Base-by-base conservation (phyloP, 75 land plant genomes). In the Selaginella tamariscina region DNA sequence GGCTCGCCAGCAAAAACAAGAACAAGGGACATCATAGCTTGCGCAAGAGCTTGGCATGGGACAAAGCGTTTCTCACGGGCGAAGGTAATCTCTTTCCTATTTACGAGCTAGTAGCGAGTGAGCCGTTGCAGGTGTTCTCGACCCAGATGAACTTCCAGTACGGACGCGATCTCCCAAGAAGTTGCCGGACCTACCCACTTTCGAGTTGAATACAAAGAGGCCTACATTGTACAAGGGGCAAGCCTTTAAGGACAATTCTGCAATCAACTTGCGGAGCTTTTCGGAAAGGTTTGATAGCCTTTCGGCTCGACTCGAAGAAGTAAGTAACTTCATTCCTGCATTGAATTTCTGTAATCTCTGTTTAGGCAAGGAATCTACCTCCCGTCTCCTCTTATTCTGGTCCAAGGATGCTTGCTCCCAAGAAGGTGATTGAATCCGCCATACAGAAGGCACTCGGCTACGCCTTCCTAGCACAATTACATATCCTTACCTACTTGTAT, bases 11-110 rank as follows among this genome's bases (percentile, higher is more conserved):
- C 18, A 68, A 60, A 27, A 63, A 68, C n/a, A 73, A 83, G 44
- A 71, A 71, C 57, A 65, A 74, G 74, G 24, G 78, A 70, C 56
- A 59, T 21, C 81, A 54, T 56, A 88, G 85, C 63, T 72, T 91
- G 74, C 82, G 96, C 5, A 85, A 91, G 72, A 88, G 93, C 75
- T 68, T 91, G 62, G 96, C 96, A 1, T 91, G 96, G 96, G 84
- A 91, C 65, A 85, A 75, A 68, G 96, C 96, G 9, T 90, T 90
- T 68, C 86, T 88, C 44, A 88, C 92, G 9, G 82, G 75, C 72
- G 96, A 80, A 80, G 96, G 96, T 83, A 8, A 20, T 24, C 0
- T 68, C 59, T 68, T 15, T 28, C 0, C 23, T 30, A 22, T 31
- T 32, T 2, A n/a, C 27, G 18, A 15, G 20, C 49, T 29, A 32